Conservation (phyloP, 768 basidiomycete genomes). For the Suillus clintonianus region DNA sequence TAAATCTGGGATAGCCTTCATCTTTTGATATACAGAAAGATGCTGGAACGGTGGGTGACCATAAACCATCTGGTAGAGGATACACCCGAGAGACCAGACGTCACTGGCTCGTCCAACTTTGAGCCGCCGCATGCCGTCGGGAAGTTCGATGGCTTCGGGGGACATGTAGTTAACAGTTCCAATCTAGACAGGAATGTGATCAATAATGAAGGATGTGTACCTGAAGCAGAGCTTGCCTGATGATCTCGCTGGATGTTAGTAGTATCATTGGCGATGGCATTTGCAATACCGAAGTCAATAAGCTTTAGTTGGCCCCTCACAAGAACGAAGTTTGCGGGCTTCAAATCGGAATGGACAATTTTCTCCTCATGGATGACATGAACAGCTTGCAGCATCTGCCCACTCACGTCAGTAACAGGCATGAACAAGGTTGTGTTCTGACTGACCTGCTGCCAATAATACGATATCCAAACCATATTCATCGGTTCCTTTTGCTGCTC, state of each 20-base stretch:
- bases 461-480: conserved; percentile 92
- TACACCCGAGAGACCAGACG: conserved; percentile 97
- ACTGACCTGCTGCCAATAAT: conserved; percentile 95
- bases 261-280: conserved; percentile 97
- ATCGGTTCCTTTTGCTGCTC: conserved; percentile 83
- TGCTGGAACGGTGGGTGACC: conserved; percentile 91
- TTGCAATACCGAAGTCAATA: conserved; percentile 99
- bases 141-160: conserved; percentile 91
- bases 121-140: conserved; percentile 82
- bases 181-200: conserved; percentile 51
- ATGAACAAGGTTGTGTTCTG: background rate
- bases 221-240: conserved; percentile 54
- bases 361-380: conserved; percentile 98
- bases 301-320: conserved; percentile 94
- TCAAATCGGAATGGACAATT: conserved; percentile 97
- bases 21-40: conserved; percentile 82
- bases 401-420: conserved; percentile 1
- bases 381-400: conserved; percentile 97
- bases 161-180: conserved; percentile 99
- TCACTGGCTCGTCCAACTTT: conserved; percentile 96
- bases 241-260: conserved; percentile 97
- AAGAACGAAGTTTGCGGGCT: conserved; percentile 97
- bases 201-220: background rate
- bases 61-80: conserved; percentile 98
- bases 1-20: conserved; percentile 89